Evolutionary conservation across 1,284 basidiomycete genomes (phyloP).

Genomic region (Sanghuangporus sanghuang): DNA sequence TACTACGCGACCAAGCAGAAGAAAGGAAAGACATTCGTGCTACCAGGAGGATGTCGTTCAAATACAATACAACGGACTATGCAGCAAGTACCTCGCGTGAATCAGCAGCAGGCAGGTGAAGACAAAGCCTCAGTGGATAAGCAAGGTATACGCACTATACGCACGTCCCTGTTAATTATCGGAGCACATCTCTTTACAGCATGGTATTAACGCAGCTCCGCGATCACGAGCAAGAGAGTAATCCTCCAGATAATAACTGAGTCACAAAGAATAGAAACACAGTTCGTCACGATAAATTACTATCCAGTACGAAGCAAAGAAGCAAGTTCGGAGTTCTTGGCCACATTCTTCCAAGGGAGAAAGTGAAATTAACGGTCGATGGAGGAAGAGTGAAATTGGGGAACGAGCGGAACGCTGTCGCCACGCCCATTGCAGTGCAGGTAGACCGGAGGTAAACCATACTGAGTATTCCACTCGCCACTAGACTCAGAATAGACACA

Average conservation of each 20-base stretch:
- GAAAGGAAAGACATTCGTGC: background rate
- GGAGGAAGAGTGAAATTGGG: background rate
- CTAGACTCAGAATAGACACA: background rate
- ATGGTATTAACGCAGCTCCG: slow-evolving; percentile 1
- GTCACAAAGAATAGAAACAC: background rate
- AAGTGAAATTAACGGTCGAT: background rate
- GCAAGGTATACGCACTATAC: slow-evolving; percentile 4
- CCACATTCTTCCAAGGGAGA: background rate
- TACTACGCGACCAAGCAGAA: background rate
- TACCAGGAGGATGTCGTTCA: slow-evolving; percentile 3
- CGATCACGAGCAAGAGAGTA: slow-evolving; percentile 1
- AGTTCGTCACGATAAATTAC: background rate
- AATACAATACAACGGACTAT: slow-evolving; percentile 1
- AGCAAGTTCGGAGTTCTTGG: background rate
- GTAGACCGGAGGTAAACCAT: background rate
- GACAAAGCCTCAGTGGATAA: background rate
- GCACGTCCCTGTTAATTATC: slow-evolving; percentile 7
- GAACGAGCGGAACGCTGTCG: slow-evolving; percentile 1
- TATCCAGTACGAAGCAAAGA: background rate
- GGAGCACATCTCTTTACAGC: slow-evolving; percentile 9
- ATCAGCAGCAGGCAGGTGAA: slow-evolving; percentile 1
- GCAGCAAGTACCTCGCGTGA: background rate
- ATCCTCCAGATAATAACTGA: background rate
- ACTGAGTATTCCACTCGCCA: background rate
- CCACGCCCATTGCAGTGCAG: slow-evolving; percentile 2